These are phyloP conservation scores for Fusarium sp. DNA, from an alignment of 2,329 filamentous ascomycete genomes.

Conservation along the genomic window DNA sequence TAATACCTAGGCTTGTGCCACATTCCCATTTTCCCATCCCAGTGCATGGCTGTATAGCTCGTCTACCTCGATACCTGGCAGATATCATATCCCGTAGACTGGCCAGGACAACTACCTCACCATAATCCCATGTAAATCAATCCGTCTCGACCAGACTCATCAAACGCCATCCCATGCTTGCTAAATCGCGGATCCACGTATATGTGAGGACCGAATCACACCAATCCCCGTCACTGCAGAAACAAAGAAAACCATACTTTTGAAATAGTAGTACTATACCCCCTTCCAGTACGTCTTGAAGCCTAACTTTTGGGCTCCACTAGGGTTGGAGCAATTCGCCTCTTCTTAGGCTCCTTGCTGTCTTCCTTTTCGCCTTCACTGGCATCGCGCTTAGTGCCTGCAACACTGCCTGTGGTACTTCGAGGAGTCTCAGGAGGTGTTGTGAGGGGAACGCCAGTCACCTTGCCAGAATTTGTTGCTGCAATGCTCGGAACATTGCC, in stretches of 20 bases:
- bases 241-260: slow-evolving; percentile 26
- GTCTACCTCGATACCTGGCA: slow-evolving; percentile 20
- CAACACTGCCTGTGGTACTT: slow-evolving; percentile 43
- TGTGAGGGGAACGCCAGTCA: slow-evolving; percentile 75
- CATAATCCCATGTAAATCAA: slow-evolving; percentile 9
- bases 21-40: slow-evolving; percentile 1
- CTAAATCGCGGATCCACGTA: slow-evolving; percentile 32
- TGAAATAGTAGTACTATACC: slow-evolving; percentile 5
- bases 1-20: slow-evolving; percentile 14
- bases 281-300: neutral
- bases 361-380: slow-evolving; percentile 65
- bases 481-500: slow-evolving; percentile 81
- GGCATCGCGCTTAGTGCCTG: slow-evolving; percentile 65
- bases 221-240: slow-evolving; percentile 1
- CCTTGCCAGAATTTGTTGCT: slow-evolving; percentile 73
- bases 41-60: slow-evolving; percentile 22
- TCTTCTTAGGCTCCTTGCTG: slow-evolving; percentile 69
- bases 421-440: slow-evolving; percentile 91
- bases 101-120: neutral
- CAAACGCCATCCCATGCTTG: slow-evolving; percentile 46
- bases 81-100: slow-evolving; percentile 7
- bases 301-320: slow-evolving; percentile 50
- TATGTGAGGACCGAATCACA: slow-evolving; percentile 14
- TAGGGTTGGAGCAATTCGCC: slow-evolving; percentile 74
- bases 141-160: slow-evolving; percentile 24